Evolutionary conservation across 73 alveolate genomes (phyloP).

Genomic region (Uronychia binucleata): DNA sequence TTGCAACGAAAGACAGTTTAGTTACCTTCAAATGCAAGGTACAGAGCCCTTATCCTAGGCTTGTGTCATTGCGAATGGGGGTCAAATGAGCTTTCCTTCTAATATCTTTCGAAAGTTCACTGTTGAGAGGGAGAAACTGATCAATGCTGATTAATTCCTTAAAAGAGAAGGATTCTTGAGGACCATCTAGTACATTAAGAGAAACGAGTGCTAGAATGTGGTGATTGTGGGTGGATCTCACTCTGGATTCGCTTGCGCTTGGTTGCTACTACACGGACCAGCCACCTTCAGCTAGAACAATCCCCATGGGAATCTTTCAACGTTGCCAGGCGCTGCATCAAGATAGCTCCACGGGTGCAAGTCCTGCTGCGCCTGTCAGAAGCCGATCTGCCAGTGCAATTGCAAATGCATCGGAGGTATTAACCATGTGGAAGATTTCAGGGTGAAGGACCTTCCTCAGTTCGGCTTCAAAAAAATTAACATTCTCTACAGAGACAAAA

Average conservation of each 20-base stretch:
- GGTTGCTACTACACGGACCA: conserved; percentile 51
- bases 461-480: conserved; percentile 8
- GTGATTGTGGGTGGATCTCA: conserved; percentile 58
- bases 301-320: neutral
- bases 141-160: neutral
- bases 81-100: conserved; percentile 15
- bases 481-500: conserved; percentile 50
- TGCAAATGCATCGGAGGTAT: neutral
- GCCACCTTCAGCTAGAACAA: conserved; percentile 36
- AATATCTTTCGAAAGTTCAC: conserved; percentile 24
- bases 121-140: too few relatives aligned
- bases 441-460: neutral
- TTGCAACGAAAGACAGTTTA: neutral
- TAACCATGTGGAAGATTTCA: too few relatives aligned
- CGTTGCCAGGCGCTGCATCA: too few relatives aligned
- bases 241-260: conserved; percentile 58
- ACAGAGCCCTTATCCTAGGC: conserved; percentile 10
- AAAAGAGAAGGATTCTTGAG: too few relatives aligned
- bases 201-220: neutral
- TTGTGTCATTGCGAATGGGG: conserved; percentile 42
- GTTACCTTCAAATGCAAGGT: conserved; percentile 11
- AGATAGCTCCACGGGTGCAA: too few relatives aligned
- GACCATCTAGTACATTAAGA: neutral
- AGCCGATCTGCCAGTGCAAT: neutral
- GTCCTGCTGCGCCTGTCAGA: too few relatives aligned